Evolutionary conservation across 2,329 filamentous ascomycete species (phyloP).

Genomic region (Myriosclerotinia scirpicola): DNA sequence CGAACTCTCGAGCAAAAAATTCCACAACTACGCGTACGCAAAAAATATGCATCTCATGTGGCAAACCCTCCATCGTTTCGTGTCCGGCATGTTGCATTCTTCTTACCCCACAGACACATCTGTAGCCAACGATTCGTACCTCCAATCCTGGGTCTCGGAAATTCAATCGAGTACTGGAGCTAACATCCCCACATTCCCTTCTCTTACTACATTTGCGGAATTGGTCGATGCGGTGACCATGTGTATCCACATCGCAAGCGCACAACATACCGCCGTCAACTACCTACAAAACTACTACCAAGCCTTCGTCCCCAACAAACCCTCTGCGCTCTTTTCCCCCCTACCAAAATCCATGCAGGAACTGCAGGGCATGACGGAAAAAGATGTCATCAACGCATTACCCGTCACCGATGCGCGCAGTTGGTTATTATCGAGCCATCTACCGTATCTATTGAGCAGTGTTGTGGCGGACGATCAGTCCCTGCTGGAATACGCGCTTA

Average conservation of each 20-base stretch:
- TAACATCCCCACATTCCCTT: neutral
- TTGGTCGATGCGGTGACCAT: conserved; percentile 48
- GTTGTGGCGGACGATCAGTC: conserved; percentile 12
- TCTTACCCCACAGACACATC: neutral
- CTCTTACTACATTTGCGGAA: neutral
- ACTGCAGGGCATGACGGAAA: neutral
- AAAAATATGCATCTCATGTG: conserved; percentile 20
- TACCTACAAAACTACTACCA: conserved; percentile 54
- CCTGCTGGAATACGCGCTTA: conserved; percentile 14
- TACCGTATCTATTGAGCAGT: conserved; percentile 11
- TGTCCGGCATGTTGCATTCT: neutral
- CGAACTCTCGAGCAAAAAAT: neutral
- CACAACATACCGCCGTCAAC: conserved; percentile 53
- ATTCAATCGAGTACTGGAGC: neutral
- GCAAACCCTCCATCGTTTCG: conserved; percentile 1
- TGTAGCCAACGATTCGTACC: neutral
- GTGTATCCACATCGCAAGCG: conserved; percentile 53
- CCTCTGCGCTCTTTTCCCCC: neutral
- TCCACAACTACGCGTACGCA: conserved; percentile 20
- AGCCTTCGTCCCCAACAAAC: conserved; percentile 43
- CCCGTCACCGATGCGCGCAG: neutral
- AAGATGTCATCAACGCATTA: neutral
- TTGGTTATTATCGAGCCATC: neutral
- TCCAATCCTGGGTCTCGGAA: conserved; percentile 1
- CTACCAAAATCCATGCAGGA: neutral